Conservation (phyloP, 306 rosid species). For the Hippophae gyantsensis region DNA sequence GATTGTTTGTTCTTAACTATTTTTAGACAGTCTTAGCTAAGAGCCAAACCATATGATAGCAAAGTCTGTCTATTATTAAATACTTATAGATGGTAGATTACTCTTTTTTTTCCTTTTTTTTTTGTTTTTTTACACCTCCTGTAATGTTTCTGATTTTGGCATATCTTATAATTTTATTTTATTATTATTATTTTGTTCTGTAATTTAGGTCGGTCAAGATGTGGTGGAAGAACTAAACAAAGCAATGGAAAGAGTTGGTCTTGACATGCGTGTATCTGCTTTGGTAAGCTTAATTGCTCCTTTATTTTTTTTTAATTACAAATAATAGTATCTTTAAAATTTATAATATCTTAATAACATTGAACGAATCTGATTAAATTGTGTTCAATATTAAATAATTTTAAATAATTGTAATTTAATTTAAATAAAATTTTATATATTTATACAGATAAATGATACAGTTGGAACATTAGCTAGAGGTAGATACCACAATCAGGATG, state of each 20-base stretch:
- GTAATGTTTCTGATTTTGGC: slow-evolving; percentile 5
- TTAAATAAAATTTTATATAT: not conserved
- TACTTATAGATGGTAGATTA: too few relatives aligned
- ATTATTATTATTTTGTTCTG: slow-evolving; percentile 5
- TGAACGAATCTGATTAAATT: too few relatives aligned
- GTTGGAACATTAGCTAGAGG: slow-evolving; percentile 93
- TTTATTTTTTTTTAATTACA: not conserved
- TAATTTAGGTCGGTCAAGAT: slow-evolving; percentile 82
- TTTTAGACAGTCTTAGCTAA: too few relatives aligned
- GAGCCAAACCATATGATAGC: too few relatives aligned
- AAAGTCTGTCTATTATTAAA: too few relatives aligned
- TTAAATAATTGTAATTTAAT: too few relatives aligned
- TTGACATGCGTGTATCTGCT: slow-evolving; percentile 88
- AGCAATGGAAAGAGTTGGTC: slow-evolving; percentile 64
- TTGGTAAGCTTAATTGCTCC: slow-evolving; percentile 42
- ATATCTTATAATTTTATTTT: not conserved
- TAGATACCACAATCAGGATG: slow-evolving; percentile 63
- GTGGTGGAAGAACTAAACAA: slow-evolving; percentile 69
- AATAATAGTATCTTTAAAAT: too few relatives aligned
- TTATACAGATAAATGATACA: slow-evolving; percentile 85
- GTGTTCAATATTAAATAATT: too few relatives aligned
- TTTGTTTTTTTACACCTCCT: too few relatives aligned
- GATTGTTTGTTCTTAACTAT: too few relatives aligned
- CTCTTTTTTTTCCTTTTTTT: too few relatives aligned
- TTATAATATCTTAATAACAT: too few relatives aligned